Base-by-base conservation (phyloP, 345 rosid species). In the Heritiera littoralis region DNA sequence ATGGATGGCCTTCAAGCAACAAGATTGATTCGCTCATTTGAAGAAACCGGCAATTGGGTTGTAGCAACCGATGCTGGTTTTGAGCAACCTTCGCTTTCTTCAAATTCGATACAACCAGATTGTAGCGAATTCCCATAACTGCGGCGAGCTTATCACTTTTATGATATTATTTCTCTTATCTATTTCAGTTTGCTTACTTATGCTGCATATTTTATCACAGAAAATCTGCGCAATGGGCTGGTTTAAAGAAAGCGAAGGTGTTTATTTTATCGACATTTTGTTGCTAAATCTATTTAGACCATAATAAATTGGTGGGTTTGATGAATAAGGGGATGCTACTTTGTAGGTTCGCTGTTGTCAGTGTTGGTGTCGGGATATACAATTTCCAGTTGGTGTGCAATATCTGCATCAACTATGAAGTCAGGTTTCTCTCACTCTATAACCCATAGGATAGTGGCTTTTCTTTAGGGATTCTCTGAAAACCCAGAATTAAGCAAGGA, bases 1-100 rank as follows among this genome's bases (percentile, higher is more conserved):
- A 86, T 96, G 92, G 92, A 92, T 82, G 98, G 99, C 78, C 90
- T 93, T 67, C 85, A 92, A 89, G 99, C 99, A 30, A 93, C 98
- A 77, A 92, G 92, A 83, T 55, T 96, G 76, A 92, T 93, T 77
- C 95, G 99, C 55, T 90, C 97, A 9, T 93, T 88, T 2, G 98
- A 93, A 86, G 94, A 91, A 82, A 78, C 90, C 7, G 95, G 99
- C 11, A 92, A 79, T 18, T 95, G 99, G 99, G 89, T 88, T 79
- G 97, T 88, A 77, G 97, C 99, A 28, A 77, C 54, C 0, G 74
- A 86, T 79, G 97, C 97, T 2, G 99, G 97, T 69, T 83, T 96
- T 17, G 90, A 92, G 80, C 80, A 67, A 76, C 71, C 77, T 40
- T 69, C 20, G 77, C 28, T 81, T 41, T 55, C 82, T 67, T 64